A percentile compares a stretch with the other conserved stretches of the same genome.
phyloP scores from a whole-genome alignment of 495 filamentous ascomycete species.

The Neurospora africana region DNA sequence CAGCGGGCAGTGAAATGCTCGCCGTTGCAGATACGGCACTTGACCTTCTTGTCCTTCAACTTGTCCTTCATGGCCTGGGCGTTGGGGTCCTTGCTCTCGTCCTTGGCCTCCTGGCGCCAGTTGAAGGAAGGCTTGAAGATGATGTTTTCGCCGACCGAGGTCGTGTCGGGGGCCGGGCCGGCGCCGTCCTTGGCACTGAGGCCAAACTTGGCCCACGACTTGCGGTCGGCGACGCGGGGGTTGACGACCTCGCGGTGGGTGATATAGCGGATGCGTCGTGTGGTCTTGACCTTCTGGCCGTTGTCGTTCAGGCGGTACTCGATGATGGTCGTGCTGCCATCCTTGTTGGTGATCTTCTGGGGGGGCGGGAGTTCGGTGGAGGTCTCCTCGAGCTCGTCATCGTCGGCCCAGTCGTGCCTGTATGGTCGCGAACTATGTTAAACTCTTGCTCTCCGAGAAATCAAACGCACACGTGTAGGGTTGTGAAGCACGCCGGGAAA shows the following conservation, averaged over 20 bases:
- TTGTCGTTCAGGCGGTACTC: constrained; percentile 86
- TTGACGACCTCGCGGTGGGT: constrained; percentile 85
- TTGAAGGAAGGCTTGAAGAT: constrained; percentile 80
- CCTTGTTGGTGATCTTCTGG: constrained; percentile 86
- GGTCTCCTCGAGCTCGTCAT: constrained; percentile 81
- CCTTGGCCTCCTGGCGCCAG: constrained; percentile 81
- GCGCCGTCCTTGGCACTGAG: constrained; percentile 55
- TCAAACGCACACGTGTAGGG: neutral
- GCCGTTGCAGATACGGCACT: constrained; percentile 95
- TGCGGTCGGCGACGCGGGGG: constrained; percentile 89
- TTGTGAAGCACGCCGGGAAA: neutral
- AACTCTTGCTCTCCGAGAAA: neutral
- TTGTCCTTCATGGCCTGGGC: constrained; percentile 74
- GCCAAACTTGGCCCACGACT: constrained; percentile 87
- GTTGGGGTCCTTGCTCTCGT: constrained; percentile 66
- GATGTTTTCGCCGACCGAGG: constrained; percentile 92
- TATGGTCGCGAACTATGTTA: neutral
- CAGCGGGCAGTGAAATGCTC: constrained; percentile 97
- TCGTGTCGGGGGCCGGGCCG: constrained; percentile 69
- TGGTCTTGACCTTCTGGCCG: constrained; percentile 91
- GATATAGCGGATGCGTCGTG: constrained; percentile 83
- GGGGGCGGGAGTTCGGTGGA: constrained; percentile 69
- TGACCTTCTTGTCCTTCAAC: constrained; percentile 98
- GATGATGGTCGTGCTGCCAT: constrained; percentile 91
- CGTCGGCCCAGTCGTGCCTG: constrained; percentile 83